Evolutionary conservation across 2,329 filamentous ascomycete species (phyloP), one percentile per base, ranked within the genome.

Genomic region (Dactylellina parvicollis): DNA sequence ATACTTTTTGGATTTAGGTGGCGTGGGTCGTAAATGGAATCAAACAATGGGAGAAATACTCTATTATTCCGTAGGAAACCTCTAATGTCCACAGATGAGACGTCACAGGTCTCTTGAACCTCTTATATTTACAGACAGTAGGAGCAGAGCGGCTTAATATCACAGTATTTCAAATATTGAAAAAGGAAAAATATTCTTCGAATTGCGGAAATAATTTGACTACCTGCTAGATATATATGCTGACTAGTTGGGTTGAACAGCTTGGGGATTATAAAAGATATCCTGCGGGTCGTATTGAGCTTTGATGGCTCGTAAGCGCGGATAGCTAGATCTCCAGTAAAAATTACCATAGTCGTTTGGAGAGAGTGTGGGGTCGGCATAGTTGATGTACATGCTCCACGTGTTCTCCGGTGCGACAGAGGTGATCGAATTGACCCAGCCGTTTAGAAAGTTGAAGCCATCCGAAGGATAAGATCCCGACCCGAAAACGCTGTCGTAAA

Each of bases 221-320:
- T n/a, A n/a, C n/a, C n/a, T n/a, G n/a, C n/a, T n/a, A n/a, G n/a
- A n/a, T n/a, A n/a, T n/a, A n/a, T n/a, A n/a, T n/a, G n/a, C n/a
- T n/a, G n/a, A 36, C 40, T 28, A 55, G 12, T 40, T n/a, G 32
- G 54, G 54, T 75, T 79, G 54, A 79, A 79, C 76, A n/a, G 75
- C 77, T 49, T 79, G 78, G 1, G 78, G 78, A 34, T 79, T 78
- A 50, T 76, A 77, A 26, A 79, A 76, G 22, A 76, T 26, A 67
- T 77, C 66, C 1, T 52, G 54, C 12, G 78, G 78, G 18, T 79
- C 78, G 3, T 78, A 80, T 2, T 80, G 79, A 2, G 78, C 81
- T 75, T 83, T 84, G 56, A 80, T 81, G 54, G 77, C 80, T 26
- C 79, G 81, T 57, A 80, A 38, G 14, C 62, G 76, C 47, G 76